A percentile compares a stretch with the other conserved stretches of the same genome.
Conservation (phyloP, 2,329 filamentous ascomycete genomes). For the Paraphaeosphaeria minitans region DNA sequence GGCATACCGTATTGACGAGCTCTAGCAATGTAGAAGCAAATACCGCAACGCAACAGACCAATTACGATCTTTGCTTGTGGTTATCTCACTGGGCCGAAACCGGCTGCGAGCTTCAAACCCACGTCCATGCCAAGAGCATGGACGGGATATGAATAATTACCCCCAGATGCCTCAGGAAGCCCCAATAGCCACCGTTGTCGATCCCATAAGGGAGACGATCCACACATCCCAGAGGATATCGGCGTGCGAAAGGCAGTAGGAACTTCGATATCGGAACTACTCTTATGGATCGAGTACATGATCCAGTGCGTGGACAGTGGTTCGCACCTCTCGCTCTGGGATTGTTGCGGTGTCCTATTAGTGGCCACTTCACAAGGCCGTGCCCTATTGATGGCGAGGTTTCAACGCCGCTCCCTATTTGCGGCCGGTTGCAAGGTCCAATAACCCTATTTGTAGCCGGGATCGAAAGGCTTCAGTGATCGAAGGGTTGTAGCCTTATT, state of each 20-base stretch:
- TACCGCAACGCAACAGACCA: conserved; percentile 8
- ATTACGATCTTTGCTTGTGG: not conserved
- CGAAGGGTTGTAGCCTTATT: not conserved
- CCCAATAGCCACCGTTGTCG: conserved; percentile 10
- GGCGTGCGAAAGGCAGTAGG: conserved; percentile 19
- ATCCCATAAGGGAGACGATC: conserved; percentile 6
- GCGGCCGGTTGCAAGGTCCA: not conserved
- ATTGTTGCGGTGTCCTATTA: not conserved
- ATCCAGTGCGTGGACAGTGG: conserved; percentile 9
- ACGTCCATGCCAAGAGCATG: not conserved
- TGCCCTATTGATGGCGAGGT: not conserved
- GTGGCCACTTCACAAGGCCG: not conserved
- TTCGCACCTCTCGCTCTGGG: not conserved
- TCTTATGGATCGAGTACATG: conserved; percentile 13
- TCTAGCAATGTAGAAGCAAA: conserved; percentile 51
- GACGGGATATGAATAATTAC: not conserved
- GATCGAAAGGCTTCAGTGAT: not conserved
- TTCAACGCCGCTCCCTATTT: not conserved
- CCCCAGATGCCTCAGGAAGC: conserved; percentile 6
- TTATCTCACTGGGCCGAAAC: not conserved
- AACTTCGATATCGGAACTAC: conserved; percentile 21
- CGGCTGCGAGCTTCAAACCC: not conserved
- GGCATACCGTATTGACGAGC: conserved; percentile 44
- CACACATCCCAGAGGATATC: conserved; percentile 6
- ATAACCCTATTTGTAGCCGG: not conserved